A percentile compares a stretch with the other conserved stretches of the same genome.
These are phyloP conservation scores for Lentinus brumalis DNA, from an alignment of 768 basidiomycete species.

Conservation along the genomic window DNA sequence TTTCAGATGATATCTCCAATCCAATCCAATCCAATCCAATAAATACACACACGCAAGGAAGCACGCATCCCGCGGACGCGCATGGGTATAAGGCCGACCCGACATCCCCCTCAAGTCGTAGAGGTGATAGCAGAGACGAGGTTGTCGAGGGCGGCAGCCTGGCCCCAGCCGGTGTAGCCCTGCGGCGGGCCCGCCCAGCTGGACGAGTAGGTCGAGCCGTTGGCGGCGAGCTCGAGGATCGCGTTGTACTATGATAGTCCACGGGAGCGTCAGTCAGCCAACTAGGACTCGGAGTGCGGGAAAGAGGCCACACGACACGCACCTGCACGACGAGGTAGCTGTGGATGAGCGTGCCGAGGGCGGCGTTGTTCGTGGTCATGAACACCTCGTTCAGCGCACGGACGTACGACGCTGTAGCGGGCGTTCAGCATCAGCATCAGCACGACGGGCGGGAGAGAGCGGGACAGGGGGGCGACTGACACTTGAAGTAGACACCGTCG, in stretches of 20 bases:
- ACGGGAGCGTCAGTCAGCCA: neutral
- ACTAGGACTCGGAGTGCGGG: neutral
- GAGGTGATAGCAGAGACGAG: conserved; percentile 41
- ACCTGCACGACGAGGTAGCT: conserved; percentile 58
- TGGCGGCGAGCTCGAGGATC: conserved; percentile 49
- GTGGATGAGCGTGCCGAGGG: conserved; percentile 43
- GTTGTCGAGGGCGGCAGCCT: conserved; percentile 32
- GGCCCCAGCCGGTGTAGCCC: conserved; percentile 50
- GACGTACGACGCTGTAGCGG: conserved; percentile 41
- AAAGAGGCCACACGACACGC: conserved; percentile 8
- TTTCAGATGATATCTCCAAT: too few species aligned
- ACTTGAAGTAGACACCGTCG: conserved; percentile 55
- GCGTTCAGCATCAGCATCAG: conserved; percentile 10
- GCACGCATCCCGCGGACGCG: too few species aligned
- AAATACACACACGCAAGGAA: too few species aligned
- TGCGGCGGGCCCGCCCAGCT: conserved; percentile 49
- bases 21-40: too few species aligned
- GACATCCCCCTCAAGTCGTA: conserved; percentile 24
- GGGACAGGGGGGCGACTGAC: conserved; percentile 24
- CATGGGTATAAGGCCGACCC: too few species aligned
- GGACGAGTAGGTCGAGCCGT: conserved; percentile 46
- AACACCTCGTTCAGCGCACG: conserved; percentile 37
- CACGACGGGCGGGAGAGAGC: neutral
- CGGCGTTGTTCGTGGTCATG: conserved; percentile 39
- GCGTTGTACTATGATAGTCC: conserved; percentile 44